phyloP scores from a whole-genome alignment of 306 rosid species.

The Medicago ruthenica region DNA sequence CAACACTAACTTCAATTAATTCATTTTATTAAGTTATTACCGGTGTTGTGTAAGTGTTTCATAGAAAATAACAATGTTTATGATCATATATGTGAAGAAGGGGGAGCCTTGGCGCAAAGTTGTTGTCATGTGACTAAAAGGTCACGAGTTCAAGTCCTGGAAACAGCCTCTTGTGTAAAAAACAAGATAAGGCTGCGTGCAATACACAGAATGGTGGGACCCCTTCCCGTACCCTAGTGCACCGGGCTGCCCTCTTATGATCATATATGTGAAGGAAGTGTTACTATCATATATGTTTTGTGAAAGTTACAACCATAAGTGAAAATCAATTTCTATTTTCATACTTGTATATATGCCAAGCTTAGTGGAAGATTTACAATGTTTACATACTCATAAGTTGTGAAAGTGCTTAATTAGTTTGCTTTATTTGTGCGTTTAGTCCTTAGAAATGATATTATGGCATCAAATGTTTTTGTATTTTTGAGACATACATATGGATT shows the following conservation, averaged over 20 bases:
- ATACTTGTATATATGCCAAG: not conserved
- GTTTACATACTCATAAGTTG: conserved; percentile 26
- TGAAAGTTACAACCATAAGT: conserved; percentile 14
- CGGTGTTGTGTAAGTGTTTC: not conserved
- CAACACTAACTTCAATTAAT: too few species aligned
- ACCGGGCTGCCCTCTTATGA: not conserved
- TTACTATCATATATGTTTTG: not conserved
- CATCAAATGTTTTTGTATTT: conserved; percentile 7
- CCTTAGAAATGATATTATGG: conserved; percentile 9
- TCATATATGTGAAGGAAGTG: not conserved
- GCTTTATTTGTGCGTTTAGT: conserved; percentile 4
- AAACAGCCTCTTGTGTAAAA: too few species aligned
- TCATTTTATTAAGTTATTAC: not conserved
- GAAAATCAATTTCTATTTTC: conserved; percentile 20
- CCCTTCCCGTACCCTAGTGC: too few species aligned
- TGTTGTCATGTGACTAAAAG: too few species aligned
- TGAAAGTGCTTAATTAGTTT: conserved; percentile 3
- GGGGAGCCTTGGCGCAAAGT: too few species aligned
- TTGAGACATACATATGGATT: not conserved
- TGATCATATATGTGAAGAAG: too few species aligned
- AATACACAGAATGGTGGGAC: too few species aligned
- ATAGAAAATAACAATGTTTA: not conserved
- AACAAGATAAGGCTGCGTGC: too few species aligned
- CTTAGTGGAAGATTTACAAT: conserved; percentile 10
- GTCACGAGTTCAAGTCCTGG: too few species aligned